Evolutionary conservation across 2,329 filamentous ascomycete genomes (phyloP).

Genomic region (Stagonosporopsis chrysanthemi): DNA sequence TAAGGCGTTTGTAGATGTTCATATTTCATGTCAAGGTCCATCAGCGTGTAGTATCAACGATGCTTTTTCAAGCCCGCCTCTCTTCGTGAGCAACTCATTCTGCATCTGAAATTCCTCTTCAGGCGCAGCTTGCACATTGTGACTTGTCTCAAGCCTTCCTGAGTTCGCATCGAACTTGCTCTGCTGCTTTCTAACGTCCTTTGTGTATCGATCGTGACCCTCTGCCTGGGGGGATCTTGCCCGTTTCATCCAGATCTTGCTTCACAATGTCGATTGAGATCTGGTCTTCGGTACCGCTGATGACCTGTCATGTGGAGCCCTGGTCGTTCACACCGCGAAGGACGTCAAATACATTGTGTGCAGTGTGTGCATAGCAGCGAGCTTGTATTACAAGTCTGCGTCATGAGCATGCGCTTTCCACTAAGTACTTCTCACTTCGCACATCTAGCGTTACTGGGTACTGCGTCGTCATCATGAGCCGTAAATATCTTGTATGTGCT

Average conservation of each 20-base stretch:
- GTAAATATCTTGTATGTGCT: background rate
- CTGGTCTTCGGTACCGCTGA: slow-evolving; percentile 47
- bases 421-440: slow-evolving; percentile 12
- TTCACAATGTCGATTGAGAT: slow-evolving; percentile 40
- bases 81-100: slow-evolving; percentile 34
- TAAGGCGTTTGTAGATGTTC: background rate
- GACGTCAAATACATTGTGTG: slow-evolving; percentile 59
- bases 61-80: slow-evolving; percentile 27
- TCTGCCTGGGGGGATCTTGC: slow-evolving; percentile 32
- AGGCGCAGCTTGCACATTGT: slow-evolving; percentile 34
- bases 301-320: slow-evolving; percentile 45
- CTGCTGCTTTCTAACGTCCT: slow-evolving; percentile 31
- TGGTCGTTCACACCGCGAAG: slow-evolving; percentile 47
- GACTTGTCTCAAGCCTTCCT: slow-evolving; percentile 22
- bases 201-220: slow-evolving; percentile 33
- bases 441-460: background rate
- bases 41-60: background rate
- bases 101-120: slow-evolving; percentile 39
- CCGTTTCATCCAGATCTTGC: slow-evolving; percentile 40
- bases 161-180: slow-evolving; percentile 26
- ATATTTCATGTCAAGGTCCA: background rate
- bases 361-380: slow-evolving; percentile 47
- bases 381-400: background rate
- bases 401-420: slow-evolving; percentile 10
- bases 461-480: slow-evolving; percentile 2